phyloP scores from a whole-genome alignment of 1,284 basidiomycete genomes.

The Puccinia sorghi region DNA sequence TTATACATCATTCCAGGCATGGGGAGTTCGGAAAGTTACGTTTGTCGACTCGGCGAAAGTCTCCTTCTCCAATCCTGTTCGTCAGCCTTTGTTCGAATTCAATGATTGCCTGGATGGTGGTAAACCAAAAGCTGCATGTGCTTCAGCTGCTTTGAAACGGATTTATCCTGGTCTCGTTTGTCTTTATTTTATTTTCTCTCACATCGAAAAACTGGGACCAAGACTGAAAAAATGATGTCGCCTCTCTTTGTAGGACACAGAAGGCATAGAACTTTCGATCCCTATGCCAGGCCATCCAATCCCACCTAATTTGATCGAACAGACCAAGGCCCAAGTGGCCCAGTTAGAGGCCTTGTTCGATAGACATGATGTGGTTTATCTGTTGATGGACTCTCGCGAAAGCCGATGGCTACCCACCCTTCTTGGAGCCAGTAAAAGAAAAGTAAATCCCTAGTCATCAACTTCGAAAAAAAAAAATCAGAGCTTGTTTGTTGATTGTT shows the following conservation, averaged over 20 bases:
- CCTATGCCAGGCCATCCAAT: slow-evolving; percentile 98
- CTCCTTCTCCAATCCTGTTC: slow-evolving; percentile 93
- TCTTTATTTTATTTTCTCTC: slow-evolving; percentile 52
- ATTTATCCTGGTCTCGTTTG: slow-evolving; percentile 89
- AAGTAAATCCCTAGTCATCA: slow-evolving; percentile 62
- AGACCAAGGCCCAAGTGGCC: slow-evolving; percentile 69
- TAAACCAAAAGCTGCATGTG: slow-evolving; percentile 87
- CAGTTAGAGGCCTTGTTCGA: slow-evolving; percentile 75
- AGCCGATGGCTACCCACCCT: slow-evolving; percentile 93
- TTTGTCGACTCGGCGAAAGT: slow-evolving; percentile 87
- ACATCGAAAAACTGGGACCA: not conserved
- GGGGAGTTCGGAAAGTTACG: slow-evolving; percentile 91
- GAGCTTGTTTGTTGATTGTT: not conserved
- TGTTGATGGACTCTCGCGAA: slow-evolving; percentile 97
- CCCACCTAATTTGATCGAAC: slow-evolving; percentile 62
- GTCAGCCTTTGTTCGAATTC: slow-evolving; percentile 94
- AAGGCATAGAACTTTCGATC: slow-evolving; percentile 73
- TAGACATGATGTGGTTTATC: slow-evolving; percentile 82
- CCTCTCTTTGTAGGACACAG: slow-evolving; percentile 66
- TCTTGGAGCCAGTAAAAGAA: slow-evolving; percentile 75
- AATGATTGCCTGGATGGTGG: slow-evolving; percentile 91
- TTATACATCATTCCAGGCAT: slow-evolving; percentile 66
- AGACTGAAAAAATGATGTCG: too few relatives aligned
- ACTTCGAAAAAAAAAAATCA: not conserved
- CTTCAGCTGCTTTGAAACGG: slow-evolving; percentile 79